These are phyloP conservation scores for Triticum turgidum DNA, from an alignment of 176 grass and related monocot species.

Conservation along the genomic window DNA sequence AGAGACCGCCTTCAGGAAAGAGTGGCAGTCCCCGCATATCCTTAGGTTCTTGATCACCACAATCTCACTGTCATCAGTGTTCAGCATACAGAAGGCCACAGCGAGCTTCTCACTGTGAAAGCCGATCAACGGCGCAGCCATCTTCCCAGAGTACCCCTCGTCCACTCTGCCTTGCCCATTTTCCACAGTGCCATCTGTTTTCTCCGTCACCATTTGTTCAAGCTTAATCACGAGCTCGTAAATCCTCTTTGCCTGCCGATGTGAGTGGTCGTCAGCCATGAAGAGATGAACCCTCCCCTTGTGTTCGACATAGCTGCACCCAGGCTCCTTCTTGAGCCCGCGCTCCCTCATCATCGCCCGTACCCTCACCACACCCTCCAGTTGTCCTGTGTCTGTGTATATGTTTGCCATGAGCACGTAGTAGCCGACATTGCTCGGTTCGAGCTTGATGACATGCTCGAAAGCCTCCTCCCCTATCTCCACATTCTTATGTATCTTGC, in stretches of 20 bases:
- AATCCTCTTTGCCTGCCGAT: slow-evolving; percentile 56
- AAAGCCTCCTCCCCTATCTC: slow-evolving; percentile 55
- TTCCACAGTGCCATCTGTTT: neutral
- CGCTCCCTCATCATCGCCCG: slow-evolving; percentile 54
- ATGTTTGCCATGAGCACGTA: slow-evolving; percentile 75
- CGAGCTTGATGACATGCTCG: slow-evolving; percentile 42
- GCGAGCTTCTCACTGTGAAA: slow-evolving; percentile 78
- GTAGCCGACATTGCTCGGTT: slow-evolving; percentile 61
- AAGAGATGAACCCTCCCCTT: slow-evolving; percentile 61
- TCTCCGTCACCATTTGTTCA: slow-evolving; percentile 49
- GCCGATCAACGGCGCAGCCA: slow-evolving; percentile 19
- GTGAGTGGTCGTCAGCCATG: slow-evolving; percentile 79
- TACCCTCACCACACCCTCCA: slow-evolving; percentile 42
- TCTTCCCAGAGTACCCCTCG: neutral
- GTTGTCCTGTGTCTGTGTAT: slow-evolving; percentile 44
- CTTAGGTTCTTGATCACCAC: slow-evolving; percentile 85
- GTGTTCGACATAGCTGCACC: slow-evolving; percentile 63
- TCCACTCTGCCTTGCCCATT: too few species aligned
- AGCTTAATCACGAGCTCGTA: slow-evolving; percentile 51
- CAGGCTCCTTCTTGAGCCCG: slow-evolving; percentile 68
- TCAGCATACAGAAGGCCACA: slow-evolving; percentile 59
- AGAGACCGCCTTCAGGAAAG: slow-evolving; percentile 52
- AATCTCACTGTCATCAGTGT: slow-evolving; percentile 47
- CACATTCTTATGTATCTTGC: slow-evolving; percentile 70
- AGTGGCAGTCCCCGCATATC: slow-evolving; percentile 68